A percentile compares a stretch with the other conserved stretches of the same genome.
phyloP scores from a whole-genome alignment of 768 basidiomycete species.

The Gloeophyllum trabeum region DNA sequence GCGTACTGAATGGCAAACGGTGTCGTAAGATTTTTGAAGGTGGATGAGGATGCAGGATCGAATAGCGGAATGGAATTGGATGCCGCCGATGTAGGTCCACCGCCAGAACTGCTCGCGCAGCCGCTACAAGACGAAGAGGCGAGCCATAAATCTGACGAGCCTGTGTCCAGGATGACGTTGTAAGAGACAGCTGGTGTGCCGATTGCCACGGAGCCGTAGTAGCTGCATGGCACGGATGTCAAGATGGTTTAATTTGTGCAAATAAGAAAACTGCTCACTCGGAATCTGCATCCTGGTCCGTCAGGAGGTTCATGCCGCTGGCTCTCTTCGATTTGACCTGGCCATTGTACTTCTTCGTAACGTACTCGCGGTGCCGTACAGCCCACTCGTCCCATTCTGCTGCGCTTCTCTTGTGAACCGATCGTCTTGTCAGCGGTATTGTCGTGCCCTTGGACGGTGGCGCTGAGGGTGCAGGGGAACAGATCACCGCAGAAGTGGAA shows the following conservation, averaged over 20 bases:
- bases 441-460: too few species aligned
- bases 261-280: not conserved
- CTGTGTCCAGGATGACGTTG: slow-evolving; percentile 42
- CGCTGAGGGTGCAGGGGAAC: too few species aligned
- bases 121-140: slow-evolving; percentile 20
- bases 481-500: too few species aligned
- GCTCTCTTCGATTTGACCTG: not conserved
- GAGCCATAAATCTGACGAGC: slow-evolving; percentile 44
- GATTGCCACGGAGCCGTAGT: slow-evolving; percentile 26
- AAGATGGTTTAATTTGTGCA: not conserved
- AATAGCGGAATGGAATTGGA: slow-evolving; percentile 13
- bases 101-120: too few species aligned
- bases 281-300: not conserved
- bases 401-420: not conserved
- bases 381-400: not conserved
- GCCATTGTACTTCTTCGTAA: not conserved
- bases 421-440: too few species aligned
- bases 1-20: slow-evolving; percentile 36
- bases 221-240: slow-evolving; percentile 13
- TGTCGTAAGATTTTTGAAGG: slow-evolving; percentile 22
- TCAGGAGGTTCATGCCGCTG: not conserved
- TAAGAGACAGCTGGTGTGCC: slow-evolving; percentile 37
- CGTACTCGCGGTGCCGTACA: not conserved
- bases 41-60: slow-evolving; percentile 22
- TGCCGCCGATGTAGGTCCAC: too few species aligned